Evolutionary conservation across 2,329 filamentous ascomycete species (phyloP).

Genomic region (Plectosphaerella sp.): DNA sequence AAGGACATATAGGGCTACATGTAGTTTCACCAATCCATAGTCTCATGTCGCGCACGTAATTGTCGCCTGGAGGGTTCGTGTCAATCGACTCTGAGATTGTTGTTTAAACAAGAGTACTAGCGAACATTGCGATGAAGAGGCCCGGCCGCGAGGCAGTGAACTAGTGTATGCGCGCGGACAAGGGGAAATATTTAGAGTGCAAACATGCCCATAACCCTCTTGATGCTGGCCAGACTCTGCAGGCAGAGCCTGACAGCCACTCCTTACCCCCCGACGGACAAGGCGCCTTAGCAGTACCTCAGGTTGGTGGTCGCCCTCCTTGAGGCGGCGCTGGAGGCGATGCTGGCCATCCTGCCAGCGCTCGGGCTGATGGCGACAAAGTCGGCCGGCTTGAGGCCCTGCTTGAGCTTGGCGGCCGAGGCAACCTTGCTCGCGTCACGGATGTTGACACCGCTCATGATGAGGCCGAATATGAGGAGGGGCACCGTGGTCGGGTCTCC

Average conservation of each 20-base stretch:
- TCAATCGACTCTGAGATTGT: neutral
- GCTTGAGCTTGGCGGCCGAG: neutral
- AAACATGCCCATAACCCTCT: neutral
- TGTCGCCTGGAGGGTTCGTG: neutral
- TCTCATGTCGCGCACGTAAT: neutral
- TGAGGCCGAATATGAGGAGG: slow-evolving; percentile 1
- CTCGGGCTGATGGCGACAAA: neutral
- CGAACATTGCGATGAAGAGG: neutral
- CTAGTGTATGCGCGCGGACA: neutral
- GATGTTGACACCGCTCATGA: slow-evolving; percentile 1
- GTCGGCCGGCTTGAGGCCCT: neutral
- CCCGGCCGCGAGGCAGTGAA: neutral
- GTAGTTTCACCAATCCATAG: neutral
- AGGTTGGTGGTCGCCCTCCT: neutral
- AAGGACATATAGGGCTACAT: too few relatives aligned
- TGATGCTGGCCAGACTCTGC: neutral
- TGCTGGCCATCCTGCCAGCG: neutral
- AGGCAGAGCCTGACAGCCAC: neutral
- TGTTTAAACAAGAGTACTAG: neutral
- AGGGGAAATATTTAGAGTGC: neutral
- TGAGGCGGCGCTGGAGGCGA: neutral
- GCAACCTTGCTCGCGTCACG: neutral
- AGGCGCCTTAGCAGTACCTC: neutral
- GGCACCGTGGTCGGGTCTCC: neutral
- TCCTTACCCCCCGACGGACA: neutral